phyloP scores from a whole-genome alignment of 352 stramenopile species.

The Phytophthora sansomeana region DNA sequence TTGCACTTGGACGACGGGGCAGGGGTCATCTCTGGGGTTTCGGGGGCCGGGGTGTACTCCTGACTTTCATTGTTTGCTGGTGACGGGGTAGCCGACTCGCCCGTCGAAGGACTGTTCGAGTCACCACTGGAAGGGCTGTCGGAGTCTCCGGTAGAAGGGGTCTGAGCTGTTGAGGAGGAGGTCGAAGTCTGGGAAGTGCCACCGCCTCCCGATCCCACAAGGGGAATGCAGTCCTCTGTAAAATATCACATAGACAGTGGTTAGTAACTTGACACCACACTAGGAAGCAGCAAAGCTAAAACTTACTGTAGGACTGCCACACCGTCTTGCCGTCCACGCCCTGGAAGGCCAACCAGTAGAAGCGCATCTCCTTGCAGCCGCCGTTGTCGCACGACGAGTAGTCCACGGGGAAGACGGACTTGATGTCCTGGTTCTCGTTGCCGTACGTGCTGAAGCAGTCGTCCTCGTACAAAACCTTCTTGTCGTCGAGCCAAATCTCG shows the following conservation, averaged over 20 bases:
- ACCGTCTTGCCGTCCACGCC: constrained; percentile 27
- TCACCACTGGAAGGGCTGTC: not conserved
- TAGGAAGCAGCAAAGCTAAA: not conserved
- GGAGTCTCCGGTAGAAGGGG: not conserved
- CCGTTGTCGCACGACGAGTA: constrained; percentile 36
- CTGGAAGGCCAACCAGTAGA: constrained; percentile 48
- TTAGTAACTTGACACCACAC: not conserved
- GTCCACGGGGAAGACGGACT: constrained; percentile 41
- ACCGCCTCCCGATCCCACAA: constrained; percentile 8
- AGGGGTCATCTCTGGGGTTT: constrained; percentile 31
- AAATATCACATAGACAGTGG: not conserved
- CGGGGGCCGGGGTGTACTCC: not conserved
- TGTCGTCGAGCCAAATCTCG: constrained; percentile 40
- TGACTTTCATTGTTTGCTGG: not conserved
- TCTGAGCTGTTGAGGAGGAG: not conserved
- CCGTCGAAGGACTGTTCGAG: constrained; percentile 4
- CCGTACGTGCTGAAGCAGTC: constrained; percentile 38
- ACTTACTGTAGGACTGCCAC: constrained; percentile 44
- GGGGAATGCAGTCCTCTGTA: constrained; percentile 23
- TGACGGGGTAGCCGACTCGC: not conserved
- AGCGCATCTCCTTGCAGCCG: constrained; percentile 38
- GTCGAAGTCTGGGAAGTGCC: not conserved
- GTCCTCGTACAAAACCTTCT: constrained; percentile 35
- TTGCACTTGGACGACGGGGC: constrained; percentile 37
- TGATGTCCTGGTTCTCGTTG: constrained; percentile 28